phyloP scores from a whole-genome alignment of 306 rosid genomes.

The Coriaria nepalensis region DNA sequence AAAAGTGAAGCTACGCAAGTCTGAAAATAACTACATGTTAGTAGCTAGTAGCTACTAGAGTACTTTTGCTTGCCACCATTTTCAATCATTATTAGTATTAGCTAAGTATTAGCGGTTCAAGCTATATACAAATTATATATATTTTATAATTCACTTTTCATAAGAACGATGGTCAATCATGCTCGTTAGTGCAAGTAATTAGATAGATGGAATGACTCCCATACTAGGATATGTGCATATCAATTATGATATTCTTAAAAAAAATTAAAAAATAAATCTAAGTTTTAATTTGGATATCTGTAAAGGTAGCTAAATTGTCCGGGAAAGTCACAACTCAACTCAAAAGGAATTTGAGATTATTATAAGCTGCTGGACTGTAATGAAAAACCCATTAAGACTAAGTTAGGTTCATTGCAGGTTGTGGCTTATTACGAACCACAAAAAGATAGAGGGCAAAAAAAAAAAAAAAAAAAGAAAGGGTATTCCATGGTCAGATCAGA shows the following conservation, averaged over 20 bases:
- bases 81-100: constrained; percentile 23
- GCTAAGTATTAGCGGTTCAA: constrained; percentile 11
- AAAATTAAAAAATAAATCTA: too few species aligned
- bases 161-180: constrained; percentile 13
- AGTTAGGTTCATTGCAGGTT: too few species aligned
- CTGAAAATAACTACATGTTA: constrained; percentile 6
- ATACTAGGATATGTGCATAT: too few species aligned
- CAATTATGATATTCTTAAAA: too few species aligned
- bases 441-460: too few species aligned
- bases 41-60: too few species aligned
- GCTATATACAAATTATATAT: background rate
- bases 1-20: background rate
- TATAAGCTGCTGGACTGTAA: too few species aligned
- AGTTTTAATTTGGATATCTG: too few species aligned
- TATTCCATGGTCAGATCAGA: background rate
- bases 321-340: background rate
- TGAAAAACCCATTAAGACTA: too few species aligned
- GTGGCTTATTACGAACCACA: too few species aligned
- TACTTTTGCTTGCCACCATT: constrained; percentile 14
- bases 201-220: background rate
- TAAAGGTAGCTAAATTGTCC: background rate
- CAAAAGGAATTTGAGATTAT: background rate
- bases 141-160: background rate
- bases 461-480: background rate
- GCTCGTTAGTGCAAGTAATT: constrained; percentile 15